Conservation (phyloP, 75 land plant species). For the Ceratopteris richardii region DNA sequence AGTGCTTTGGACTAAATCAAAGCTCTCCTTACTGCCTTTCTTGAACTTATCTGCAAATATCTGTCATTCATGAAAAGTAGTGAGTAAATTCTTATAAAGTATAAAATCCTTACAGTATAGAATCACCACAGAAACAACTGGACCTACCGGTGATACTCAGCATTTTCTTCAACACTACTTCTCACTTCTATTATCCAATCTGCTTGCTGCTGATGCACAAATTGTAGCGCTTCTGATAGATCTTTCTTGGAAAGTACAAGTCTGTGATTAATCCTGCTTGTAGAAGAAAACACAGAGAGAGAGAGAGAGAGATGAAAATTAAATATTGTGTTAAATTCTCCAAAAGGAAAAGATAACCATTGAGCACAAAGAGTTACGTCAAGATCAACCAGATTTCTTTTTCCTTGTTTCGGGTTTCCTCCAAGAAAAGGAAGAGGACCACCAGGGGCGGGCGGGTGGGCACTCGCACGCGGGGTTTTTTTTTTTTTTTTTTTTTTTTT, state of each 20-base stretch:
- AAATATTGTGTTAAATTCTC: too few species aligned
- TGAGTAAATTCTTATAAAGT: not conserved
- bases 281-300: not conserved
- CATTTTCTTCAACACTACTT: slow-evolving; percentile 67
- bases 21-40: slow-evolving; percentile 43
- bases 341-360: too few species aligned
- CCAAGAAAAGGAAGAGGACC: too few species aligned
- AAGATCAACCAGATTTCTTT: too few species aligned
- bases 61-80: slow-evolving; percentile 22
- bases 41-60: slow-evolving; percentile 36
- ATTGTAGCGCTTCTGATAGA: slow-evolving; percentile 45
- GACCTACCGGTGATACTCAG: slow-evolving; percentile 62
- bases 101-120: not conserved
- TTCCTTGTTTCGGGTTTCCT: too few species aligned
- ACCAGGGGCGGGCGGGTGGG: too few species aligned
- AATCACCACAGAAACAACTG: not conserved
- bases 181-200: slow-evolving; percentile 80
- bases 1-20: slow-evolving; percentile 27
- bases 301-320: not conserved
- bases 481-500: too few species aligned
- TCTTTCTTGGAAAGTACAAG: slow-evolving; percentile 57
- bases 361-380: too few species aligned
- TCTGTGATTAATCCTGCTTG: slow-evolving; percentile 53
- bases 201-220: slow-evolving; percentile 25
- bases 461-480: too few species aligned